phyloP scores from a whole-genome alignment of 179 eudicot species.

The Silene noctiflora region DNA sequence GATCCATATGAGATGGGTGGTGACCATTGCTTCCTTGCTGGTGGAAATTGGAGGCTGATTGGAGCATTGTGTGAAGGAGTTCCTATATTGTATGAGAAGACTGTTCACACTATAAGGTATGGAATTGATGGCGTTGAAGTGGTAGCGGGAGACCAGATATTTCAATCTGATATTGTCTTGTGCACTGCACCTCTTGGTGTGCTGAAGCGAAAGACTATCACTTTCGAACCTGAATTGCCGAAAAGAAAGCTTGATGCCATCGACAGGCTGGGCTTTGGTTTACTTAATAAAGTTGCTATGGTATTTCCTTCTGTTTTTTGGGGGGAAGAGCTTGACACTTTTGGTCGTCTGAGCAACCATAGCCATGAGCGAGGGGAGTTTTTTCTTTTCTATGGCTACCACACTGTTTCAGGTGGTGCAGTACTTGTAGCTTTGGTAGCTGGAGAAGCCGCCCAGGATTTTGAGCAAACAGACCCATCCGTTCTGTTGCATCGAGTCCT shows the following conservation, averaged over 20 bases:
- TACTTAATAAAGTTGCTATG: constrained; percentile 97
- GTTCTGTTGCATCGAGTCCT: constrained; percentile 64
- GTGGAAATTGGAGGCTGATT: constrained; percentile 82
- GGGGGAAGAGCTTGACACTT: constrained; percentile 97
- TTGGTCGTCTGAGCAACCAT: constrained; percentile 64
- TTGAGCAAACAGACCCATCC: constrained; percentile 65
- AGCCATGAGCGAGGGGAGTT: constrained; percentile 70
- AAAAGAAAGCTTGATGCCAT: constrained; percentile 73
- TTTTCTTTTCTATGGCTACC: constrained; percentile 86
- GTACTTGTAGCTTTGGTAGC: constrained; percentile 85
- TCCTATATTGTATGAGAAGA: constrained; percentile 73
- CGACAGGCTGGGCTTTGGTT: constrained; percentile 83
- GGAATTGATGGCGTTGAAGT: constrained; percentile 75
- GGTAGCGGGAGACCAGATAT: constrained; percentile 68
- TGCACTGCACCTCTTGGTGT: constrained; percentile 98
- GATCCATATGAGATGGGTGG: constrained; percentile 99
- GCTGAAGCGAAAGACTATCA: constrained; percentile 57
- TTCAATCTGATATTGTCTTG: constrained; percentile 71
- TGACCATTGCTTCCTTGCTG: constrained; percentile 95
- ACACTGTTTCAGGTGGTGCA: constrained; percentile 90
- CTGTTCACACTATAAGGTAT: constrained; percentile 60
- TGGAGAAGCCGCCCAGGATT: constrained; percentile 75
- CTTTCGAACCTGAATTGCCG: constrained; percentile 79
- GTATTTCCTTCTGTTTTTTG: constrained; percentile 78
- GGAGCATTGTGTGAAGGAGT: constrained; percentile 76